Base-by-base conservation (phyloP, 2,329 filamentous ascomycete species). In the Lachnellula cervina region DNA sequence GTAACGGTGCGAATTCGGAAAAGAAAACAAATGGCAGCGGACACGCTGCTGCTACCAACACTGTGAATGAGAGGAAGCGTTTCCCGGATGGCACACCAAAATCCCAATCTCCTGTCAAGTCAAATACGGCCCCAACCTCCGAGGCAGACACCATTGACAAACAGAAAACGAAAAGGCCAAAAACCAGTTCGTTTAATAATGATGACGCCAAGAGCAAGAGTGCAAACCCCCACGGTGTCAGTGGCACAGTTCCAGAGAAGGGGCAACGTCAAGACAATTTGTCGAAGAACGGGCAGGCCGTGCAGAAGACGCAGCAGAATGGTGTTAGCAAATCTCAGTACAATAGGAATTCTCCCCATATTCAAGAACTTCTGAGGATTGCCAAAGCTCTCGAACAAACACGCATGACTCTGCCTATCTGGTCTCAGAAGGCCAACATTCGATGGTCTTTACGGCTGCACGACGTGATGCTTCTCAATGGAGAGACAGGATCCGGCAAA, bases 401-500 rank as follows among this genome's bases (percentile, higher is more conserved):
- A 34, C 65, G 68, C 4, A 63, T 62, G 56, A 57, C 55, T 5
- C 58, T 71, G 6, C 68, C 69, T 17, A 68, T 71, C n/a, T 69
- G 65, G 62, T 51, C 55, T 5, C 65, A 64, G 44, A 61, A 64
- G 35, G 52, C 52, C 21, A 64, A 69, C 57, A 69, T 71, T 42
- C 60, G 64, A 23, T 59, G 53, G 44, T 59, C 54, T 14, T 47
- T 71, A n/a, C 59, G 65, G 37, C 38, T 64, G 5, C 62, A 68
- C 19, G 83, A 95, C 66, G 83, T 96, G 1, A 80, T 99, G 51
- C 79, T 99, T 0, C 76, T 99, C 14, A 87, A 94, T 2, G 93
- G 93, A 74, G 93, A 97, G 71, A 99, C 94, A 0, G 94, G 94
- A 70, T 96, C 90, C 14, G 94, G 94, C 69, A 99, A 99, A 74